Evolutionary conservation across 176 grass and related monocot species (phyloP), one percentile per base, ranked within the genome.

Genomic region (Themeda triandra): DNA sequence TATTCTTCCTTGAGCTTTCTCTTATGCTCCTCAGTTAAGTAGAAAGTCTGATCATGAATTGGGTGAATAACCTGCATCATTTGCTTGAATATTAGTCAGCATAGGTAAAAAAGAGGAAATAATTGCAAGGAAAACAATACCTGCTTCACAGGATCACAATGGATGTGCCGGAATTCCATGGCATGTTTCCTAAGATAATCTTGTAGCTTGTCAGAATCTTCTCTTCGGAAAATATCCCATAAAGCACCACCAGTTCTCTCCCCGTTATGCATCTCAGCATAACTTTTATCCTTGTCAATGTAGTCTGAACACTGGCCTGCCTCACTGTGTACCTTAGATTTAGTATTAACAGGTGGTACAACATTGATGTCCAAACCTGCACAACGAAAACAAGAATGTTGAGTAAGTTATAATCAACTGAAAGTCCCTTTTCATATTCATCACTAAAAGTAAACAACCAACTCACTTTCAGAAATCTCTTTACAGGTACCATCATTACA

Each of bases 211-310:
- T 66, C 66, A 74, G 75, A 85, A 87, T 97, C 95, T 82, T 92
- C 88, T 80, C 95, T 92, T 59, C 92, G 86, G 53, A 97, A 97
- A 86, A 97, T 97, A 66, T 97, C 92, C 92, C 92, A 97, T 29
- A 97, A 88, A 60, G 92, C 95, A 74, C 84, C 95, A 77, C 88
- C 92, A 31, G 66, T 73, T 53, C 60, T 58, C 46, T 46, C 44
- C 13, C 44, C 44, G 5, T 46, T 46, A 46, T 46, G 44, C 13
- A 46, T 46, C 44, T 13, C 44, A 46, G 44, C 44, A 46, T 46
- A 46, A 46, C 44, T 46, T 5, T 46, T 46, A 46, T 46, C 4
- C 44, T 46, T 46, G 44, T 46, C 44, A 46, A 46, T 46, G 44
- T 46, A 15, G 13, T 46, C 44, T 46, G 44, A 46, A 46, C 13